phyloP scores from a whole-genome alignment of 768 basidiomycete species.

The Boletus rufocinnamomeus region DNA sequence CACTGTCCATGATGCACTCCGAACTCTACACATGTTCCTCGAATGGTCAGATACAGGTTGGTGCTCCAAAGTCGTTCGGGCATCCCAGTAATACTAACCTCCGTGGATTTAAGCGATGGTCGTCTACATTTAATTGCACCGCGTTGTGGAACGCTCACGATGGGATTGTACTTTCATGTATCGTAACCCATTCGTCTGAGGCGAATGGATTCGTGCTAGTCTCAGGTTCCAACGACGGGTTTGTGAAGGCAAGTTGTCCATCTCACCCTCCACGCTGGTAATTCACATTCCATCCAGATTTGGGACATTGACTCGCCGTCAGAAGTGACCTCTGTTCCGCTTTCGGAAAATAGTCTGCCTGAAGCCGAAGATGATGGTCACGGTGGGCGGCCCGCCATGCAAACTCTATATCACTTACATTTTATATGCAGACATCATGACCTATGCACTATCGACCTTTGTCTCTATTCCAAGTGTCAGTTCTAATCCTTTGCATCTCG shows the following conservation, averaged over 20 bases:
- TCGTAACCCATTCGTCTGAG: conserved; percentile 46
- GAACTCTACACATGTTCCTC: conserved; percentile 68
- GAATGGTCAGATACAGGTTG: conserved; percentile 70
- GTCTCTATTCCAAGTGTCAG: conserved; percentile 88
- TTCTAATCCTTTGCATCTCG: conserved; percentile 60
- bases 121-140: conserved; percentile 80
- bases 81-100: neutral
- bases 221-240: conserved; percentile 84
- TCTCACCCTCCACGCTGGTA: neutral
- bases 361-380: conserved; percentile 25
- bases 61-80: neutral
- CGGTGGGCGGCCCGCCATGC: conserved; percentile 12
- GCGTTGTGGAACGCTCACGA: conserved; percentile 82
- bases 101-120: conserved; percentile 60
- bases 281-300: conserved; percentile 38
- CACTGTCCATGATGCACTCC: conserved; percentile 69
- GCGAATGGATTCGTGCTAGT: conserved; percentile 44
- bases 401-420: conserved; percentile 6
- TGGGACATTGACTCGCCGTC: conserved; percentile 52
- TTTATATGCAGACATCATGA: conserved; percentile 58
- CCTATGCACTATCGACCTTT: conserved; percentile 81
- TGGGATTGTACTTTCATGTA: conserved; percentile 81
- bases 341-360: conserved; percentile 1
- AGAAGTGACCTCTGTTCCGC: neutral
- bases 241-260: conserved; percentile 65